Percentiles rank a stretch among this genome's conserved stretches.
Evolutionary conservation across 441 rosid genomes (phyloP).

Genomic region (Brassica hybrid): DNA sequence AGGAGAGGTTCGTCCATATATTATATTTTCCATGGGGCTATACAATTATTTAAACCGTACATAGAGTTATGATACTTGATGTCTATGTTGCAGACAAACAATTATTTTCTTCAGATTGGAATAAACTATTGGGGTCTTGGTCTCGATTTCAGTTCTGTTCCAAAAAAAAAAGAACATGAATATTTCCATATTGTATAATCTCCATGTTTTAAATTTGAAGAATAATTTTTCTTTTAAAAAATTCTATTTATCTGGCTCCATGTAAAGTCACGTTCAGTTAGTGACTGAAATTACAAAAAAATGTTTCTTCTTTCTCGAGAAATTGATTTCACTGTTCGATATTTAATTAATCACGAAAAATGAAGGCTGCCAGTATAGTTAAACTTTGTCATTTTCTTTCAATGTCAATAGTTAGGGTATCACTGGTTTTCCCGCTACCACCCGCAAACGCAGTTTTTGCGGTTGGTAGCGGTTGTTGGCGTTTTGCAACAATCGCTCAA

Average conservation of each 20-base stretch:
- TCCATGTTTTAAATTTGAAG: neutral
- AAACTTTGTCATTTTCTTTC: neutral
- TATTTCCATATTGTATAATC: neutral
- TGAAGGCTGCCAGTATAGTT: neutral
- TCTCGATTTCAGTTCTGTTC: neutral
- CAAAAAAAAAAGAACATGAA: neutral
- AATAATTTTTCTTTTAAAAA: neutral
- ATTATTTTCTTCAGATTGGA: neutral
- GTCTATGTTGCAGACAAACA: neutral
- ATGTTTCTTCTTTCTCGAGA: neutral
- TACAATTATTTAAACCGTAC: neutral
- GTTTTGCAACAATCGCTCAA: no score
- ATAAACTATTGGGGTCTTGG: neutral
- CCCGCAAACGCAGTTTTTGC: no score
- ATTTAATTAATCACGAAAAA: neutral
- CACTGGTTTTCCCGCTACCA: no score
- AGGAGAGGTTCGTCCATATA: neutral
- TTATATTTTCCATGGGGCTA: neutral
- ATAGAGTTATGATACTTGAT: neutral
- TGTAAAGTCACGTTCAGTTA: neutral
- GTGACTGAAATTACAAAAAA: neutral
- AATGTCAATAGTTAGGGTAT: neutral
- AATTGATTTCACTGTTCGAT: neutral
- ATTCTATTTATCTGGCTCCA: neutral
- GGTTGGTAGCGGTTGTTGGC: no score